Evolutionary conservation across 352 stramenopile genomes (phyloP).

Genomic region (Globisporangium apiculatum): DNA sequence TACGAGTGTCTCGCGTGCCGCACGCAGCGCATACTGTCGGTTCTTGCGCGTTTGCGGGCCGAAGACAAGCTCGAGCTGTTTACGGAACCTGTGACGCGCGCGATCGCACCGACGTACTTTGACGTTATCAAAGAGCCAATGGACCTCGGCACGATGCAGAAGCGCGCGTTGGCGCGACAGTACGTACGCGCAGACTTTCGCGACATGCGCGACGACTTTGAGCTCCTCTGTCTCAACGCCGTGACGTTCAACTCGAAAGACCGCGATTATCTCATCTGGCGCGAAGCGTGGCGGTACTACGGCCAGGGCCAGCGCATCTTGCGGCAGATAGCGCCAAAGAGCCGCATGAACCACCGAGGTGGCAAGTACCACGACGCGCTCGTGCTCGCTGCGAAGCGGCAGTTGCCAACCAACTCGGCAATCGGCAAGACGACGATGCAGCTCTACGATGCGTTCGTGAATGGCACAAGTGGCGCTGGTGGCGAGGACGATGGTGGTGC

Average conservation of each 20-base stretch:
- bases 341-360: conserved; percentile 67
- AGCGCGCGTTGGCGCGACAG: conserved; percentile 55
- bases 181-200: conserved; percentile 73
- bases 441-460: conserved; percentile 20
- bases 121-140: conserved; percentile 91
- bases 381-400: conserved; percentile 64
- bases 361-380: conserved; percentile 67
- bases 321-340: conserved; percentile 64
- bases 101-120: conserved; percentile 91
- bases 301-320: conserved; percentile 69
- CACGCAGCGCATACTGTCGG: conserved; percentile 64
- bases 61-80: conserved; percentile 91
- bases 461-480: too few species aligned
- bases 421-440: conserved; percentile 25
- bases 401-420: conserved; percentile 77
- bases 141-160: conserved; percentile 88
- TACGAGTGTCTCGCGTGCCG: conserved; percentile 83
- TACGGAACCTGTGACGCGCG: conserved; percentile 90
- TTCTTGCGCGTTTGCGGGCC: conserved; percentile 44
- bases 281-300: conserved; percentile 91
- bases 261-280: conserved; percentile 87
- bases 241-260: conserved; percentile 94
- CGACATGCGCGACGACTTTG: conserved; percentile 88
- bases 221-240: conserved; percentile 94
- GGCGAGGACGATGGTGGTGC: conserved; percentile 12